phyloP scores from a whole-genome alignment of 306 rosid species.

The Alnus rubra region DNA sequence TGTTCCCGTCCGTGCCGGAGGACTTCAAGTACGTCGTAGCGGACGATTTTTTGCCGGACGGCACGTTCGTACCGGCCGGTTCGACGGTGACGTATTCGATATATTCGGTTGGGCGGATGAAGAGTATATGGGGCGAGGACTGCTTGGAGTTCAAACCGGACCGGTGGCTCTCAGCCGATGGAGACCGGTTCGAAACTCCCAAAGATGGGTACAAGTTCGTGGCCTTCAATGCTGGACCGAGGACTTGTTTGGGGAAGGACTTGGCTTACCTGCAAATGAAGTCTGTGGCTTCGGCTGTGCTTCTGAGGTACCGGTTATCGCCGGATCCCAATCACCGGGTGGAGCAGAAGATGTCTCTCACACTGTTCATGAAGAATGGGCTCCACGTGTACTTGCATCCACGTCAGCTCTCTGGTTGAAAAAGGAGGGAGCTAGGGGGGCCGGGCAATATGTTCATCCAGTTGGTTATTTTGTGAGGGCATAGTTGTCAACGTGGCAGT shows the following conservation, averaged over 20 bases:
- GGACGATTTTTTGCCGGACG: conserved; percentile 86
- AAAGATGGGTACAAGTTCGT: conserved; percentile 72
- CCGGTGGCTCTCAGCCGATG: conserved; percentile 63
- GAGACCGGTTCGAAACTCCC: conserved; percentile 77
- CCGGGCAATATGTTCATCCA: conserved; percentile 33
- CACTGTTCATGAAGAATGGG: conserved; percentile 86
- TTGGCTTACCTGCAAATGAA: conserved; percentile 95
- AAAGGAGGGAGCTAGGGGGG: conserved; percentile 2
- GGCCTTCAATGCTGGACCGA: conserved; percentile 95
- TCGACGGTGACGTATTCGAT: conserved; percentile 94
- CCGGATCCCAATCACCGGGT: conserved; percentile 79
- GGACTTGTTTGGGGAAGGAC: conserved; percentile 92
- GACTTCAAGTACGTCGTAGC: conserved; percentile 70
- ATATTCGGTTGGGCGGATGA: conserved; percentile 86
- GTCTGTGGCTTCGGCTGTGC: conserved; percentile 85
- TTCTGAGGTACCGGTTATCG: conserved; percentile 68
- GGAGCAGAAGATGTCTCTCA: conserved; percentile 91
- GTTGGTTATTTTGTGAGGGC: background rate
- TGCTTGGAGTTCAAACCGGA: conserved; percentile 93
- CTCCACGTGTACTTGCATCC: conserved; percentile 64
- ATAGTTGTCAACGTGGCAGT: background rate
- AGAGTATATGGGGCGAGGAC: conserved; percentile 90
- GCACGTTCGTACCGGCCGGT: conserved; percentile 79
- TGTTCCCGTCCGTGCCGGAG: conserved; percentile 88
- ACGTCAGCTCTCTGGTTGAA: conserved; percentile 52